Conservation (phyloP, 2,329 filamentous ascomycete genomes). For the Diaporthe citriasiana region DNA sequence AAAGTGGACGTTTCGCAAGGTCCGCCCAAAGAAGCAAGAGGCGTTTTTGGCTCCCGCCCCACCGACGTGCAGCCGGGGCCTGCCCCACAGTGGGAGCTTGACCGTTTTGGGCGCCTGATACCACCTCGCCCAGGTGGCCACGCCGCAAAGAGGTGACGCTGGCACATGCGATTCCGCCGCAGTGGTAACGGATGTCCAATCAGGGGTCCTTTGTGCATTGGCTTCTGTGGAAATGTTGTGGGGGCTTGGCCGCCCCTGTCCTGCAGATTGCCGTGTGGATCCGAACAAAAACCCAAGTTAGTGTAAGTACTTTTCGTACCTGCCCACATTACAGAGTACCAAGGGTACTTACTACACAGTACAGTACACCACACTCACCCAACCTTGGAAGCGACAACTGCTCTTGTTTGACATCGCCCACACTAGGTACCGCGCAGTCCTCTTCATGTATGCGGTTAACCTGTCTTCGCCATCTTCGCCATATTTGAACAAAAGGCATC, state of each 20-base stretch:
- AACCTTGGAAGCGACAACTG: background rate
- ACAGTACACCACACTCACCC: background rate
- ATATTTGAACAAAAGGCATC: background rate
- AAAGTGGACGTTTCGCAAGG: constrained; percentile 37
- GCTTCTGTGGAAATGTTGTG: constrained; percentile 1
- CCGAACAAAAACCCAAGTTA: background rate
- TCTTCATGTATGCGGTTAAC: background rate
- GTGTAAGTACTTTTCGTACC: background rate
- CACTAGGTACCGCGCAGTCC: background rate
- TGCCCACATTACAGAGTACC: background rate
- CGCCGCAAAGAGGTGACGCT: constrained; percentile 24
- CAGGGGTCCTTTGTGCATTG: constrained; percentile 7
- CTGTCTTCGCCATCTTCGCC: constrained; percentile 10
- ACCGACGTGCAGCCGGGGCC: constrained; percentile 15
- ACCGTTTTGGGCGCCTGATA: constrained; percentile 25
- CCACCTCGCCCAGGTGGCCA: constrained; percentile 24
- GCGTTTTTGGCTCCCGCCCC: constrained; percentile 31
- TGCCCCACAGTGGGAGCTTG: constrained; percentile 15
- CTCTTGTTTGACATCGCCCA: background rate
- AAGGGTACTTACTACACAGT: background rate
- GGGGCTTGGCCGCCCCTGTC: constrained; percentile 1
- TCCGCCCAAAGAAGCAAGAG: constrained; percentile 40
- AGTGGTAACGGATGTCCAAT: constrained; percentile 27
- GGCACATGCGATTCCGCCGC: constrained; percentile 31
- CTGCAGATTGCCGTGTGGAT: constrained; percentile 29